Evolutionary conservation across 2,329 filamentous ascomycete genomes (phyloP).

Genomic region (Aspergillus proliferans): DNA sequence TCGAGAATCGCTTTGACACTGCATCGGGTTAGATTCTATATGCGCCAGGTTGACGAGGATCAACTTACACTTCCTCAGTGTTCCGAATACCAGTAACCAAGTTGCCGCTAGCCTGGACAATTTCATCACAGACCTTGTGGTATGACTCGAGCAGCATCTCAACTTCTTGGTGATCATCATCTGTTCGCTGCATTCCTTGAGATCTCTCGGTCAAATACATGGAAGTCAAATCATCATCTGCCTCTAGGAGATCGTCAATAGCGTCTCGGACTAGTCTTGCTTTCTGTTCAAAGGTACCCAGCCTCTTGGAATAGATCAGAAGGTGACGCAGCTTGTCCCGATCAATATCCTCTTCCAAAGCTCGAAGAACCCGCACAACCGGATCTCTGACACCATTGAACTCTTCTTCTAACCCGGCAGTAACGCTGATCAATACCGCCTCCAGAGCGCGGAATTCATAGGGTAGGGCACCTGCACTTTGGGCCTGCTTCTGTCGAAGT

Average conservation of each 20-base stretch:
- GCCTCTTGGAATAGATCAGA: constrained; percentile 87
- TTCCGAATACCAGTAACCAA: constrained; percentile 92
- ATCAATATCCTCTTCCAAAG: constrained; percentile 94
- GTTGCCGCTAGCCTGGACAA: constrained; percentile 90
- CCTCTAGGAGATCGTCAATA: constrained; percentile 90
- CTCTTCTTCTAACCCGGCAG: constrained; percentile 83
- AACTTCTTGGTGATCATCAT: constrained; percentile 90
- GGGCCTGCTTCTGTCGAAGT: constrained; percentile 68
- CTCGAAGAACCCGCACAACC: constrained; percentile 78
- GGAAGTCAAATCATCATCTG: constrained; percentile 84
- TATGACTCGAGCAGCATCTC: constrained; percentile 97
- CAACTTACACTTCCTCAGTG: constrained; percentile 88
- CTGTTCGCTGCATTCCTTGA: constrained; percentile 63
- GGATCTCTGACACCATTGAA: constrained; percentile 91
- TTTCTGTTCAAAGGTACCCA: constrained; percentile 97
- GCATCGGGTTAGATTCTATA: constrained; percentile 12
- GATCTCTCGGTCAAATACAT: constrained; percentile 95
- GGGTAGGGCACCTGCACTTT: constrained; percentile 56
- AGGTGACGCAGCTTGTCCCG: constrained; percentile 85
- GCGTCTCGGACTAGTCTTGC: constrained; percentile 88
- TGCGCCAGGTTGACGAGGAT: background rate
- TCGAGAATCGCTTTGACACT: constrained; percentile 95
- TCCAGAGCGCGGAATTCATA: constrained; percentile 97
- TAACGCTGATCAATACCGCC: constrained; percentile 89
- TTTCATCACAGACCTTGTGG: constrained; percentile 95